Percentiles rank a stretch among this genome's conserved stretches.
Evolutionary conservation across 805 yeast genomes (phyloP).

Genomic region (Schizosaccharomyces lindneri): DNA sequence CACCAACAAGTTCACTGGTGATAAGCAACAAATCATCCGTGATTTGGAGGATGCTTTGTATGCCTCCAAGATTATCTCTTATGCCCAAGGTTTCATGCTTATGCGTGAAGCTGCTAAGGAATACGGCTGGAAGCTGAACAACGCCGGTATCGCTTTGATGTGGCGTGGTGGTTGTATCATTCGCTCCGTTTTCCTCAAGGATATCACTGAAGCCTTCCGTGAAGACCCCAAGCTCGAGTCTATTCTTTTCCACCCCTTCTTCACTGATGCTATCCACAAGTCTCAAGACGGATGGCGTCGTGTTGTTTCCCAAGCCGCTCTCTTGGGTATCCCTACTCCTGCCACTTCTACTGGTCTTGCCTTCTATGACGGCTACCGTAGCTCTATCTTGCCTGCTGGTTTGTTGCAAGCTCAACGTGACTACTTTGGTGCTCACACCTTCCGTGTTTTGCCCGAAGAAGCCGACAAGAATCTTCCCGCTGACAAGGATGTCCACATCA

Average conservation of each 20-base stretch:
- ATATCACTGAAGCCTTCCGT: conserved; percentile 90
- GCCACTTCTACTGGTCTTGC: conserved; percentile 92
- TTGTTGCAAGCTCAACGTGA: conserved; percentile 98
- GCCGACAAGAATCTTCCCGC: conserved; percentile 57
- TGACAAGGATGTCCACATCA: conserved; percentile 69
- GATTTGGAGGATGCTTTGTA: conserved; percentile 93
- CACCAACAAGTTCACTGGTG: conserved; percentile 35
- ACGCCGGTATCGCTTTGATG: conserved; percentile 96
- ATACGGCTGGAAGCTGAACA: conserved; percentile 90
- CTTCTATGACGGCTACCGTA: conserved; percentile 97
- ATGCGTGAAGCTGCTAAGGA: conserved; percentile 95
- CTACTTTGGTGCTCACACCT: conserved; percentile 98
- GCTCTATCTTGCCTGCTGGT: conserved; percentile 87
- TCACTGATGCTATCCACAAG: conserved; percentile 67
- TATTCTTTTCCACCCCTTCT: conserved; percentile 87
- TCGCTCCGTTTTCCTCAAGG: conserved; percentile 93
- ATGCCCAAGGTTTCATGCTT: conserved; percentile 98
- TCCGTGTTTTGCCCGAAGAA: conserved; percentile 72
- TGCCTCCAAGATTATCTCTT: conserved; percentile 94
- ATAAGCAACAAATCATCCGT: conserved; percentile 65
- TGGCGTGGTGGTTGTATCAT: conserved; percentile 99
- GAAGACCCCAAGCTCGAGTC: conserved; percentile 81
- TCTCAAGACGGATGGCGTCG: conserved; percentile 94
- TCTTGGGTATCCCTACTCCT: conserved; percentile 87
- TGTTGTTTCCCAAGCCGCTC: conserved; percentile 51